Conservation (phyloP, 164 flowering plant species). For the Stephania yunnanensis region DNA sequence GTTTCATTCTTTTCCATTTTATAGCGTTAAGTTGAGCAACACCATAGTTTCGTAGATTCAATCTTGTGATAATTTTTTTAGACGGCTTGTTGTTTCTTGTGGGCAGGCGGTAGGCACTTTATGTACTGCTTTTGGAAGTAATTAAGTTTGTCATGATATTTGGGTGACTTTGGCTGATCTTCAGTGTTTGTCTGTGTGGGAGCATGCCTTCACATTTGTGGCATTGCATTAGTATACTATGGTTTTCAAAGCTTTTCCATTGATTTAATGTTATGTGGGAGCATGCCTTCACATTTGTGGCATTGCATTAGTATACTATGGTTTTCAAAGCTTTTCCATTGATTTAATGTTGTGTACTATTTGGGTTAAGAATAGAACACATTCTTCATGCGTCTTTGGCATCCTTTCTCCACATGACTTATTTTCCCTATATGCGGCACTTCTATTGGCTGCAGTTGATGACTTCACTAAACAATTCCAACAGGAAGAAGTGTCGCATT, state of each 20-base stretch:
- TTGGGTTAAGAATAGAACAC: background rate
- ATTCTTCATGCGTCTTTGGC: background rate
- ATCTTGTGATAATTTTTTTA: background rate
- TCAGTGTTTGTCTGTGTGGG: background rate
- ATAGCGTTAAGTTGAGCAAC: background rate
- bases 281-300: background rate
- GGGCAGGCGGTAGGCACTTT: background rate
- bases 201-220: background rate
- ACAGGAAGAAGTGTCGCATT: slow-evolving; percentile 99
- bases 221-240: background rate
- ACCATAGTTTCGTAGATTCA: background rate
- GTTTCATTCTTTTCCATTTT: background rate
- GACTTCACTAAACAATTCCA: slow-evolving; percentile 11
- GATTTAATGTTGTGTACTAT: background rate
- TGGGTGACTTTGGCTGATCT: background rate
- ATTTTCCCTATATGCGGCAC: background rate
- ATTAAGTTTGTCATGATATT: background rate
- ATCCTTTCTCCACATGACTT: background rate
- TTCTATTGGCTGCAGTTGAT: slow-evolving; percentile 8
- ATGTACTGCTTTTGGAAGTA: background rate
- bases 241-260: background rate
- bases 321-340: background rate
- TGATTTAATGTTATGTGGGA: background rate
- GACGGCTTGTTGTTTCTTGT: background rate
- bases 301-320: background rate